phyloP scores from a whole-genome alignment of 352 stramenopile species.

The Phytophthora sansomeana region DNA sequence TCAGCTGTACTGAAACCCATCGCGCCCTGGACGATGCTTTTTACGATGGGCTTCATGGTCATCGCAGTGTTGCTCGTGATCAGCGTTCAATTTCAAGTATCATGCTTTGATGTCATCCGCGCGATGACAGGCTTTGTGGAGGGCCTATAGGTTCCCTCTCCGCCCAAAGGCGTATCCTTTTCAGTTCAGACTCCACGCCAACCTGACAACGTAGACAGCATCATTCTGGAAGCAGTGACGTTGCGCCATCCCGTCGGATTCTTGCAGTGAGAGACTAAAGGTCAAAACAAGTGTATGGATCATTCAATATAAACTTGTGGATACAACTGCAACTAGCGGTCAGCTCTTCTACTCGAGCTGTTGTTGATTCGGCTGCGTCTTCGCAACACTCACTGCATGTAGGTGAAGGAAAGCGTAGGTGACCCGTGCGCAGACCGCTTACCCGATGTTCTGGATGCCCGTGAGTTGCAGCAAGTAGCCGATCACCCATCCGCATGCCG shows the following conservation, averaged over 20 bases:
- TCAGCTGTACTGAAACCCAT: conserved; percentile 70
- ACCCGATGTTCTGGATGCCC: conserved; percentile 78
- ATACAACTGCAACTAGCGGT: conserved; percentile 28
- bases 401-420: neutral
- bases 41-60: conserved; percentile 67
- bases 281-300: conserved; percentile 17
- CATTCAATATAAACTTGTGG: conserved; percentile 25
- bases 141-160: conserved; percentile 24
- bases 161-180: neutral
- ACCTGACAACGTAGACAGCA: neutral
- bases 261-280: neutral
- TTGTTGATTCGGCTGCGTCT: conserved; percentile 20
- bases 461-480: conserved; percentile 85
- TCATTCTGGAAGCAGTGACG: neutral
- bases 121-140: conserved; percentile 75
- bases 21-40: conserved; percentile 64
- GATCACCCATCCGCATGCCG: conserved; percentile 82
- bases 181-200: neutral
- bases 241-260: neutral
- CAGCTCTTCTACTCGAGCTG: conserved; percentile 30
- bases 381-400: conserved; percentile 1
- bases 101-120: conserved; percentile 60
- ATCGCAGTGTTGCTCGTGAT: conserved; percentile 51
- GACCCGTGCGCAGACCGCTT: conserved; percentile 18
- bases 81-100: conserved; percentile 60